These are phyloP conservation scores for Byssochlamys sp. DNA, from an alignment of 2,329 filamentous ascomycete genomes.

Conservation along the genomic window DNA sequence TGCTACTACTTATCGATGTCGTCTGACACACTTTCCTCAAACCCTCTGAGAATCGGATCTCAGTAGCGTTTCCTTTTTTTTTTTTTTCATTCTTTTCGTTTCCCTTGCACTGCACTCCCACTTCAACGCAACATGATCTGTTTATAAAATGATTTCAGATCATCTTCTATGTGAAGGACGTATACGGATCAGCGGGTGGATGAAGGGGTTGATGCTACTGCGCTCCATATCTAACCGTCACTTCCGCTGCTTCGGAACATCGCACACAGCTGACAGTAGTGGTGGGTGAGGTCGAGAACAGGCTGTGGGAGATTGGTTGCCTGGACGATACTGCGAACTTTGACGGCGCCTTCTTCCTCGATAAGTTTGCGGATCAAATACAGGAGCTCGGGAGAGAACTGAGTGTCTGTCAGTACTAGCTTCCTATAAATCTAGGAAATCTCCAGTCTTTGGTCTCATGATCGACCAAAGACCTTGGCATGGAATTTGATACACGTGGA, in stretches of 20 bases:
- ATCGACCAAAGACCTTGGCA: background rate
- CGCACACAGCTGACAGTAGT: slow-evolving; percentile 88
- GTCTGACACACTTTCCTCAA: background rate
- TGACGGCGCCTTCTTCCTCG: slow-evolving; percentile 93
- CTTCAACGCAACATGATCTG: background rate
- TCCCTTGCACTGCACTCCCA: background rate
- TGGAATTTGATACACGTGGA: background rate
- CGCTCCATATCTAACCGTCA: slow-evolving; percentile 53
- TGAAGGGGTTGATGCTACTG: background rate
- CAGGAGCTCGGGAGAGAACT: slow-evolving; percentile 85
- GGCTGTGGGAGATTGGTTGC: slow-evolving; percentile 87
- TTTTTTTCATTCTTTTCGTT: background rate
- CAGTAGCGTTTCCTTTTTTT: background rate
- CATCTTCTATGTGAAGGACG: background rate
- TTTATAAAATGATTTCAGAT: background rate
- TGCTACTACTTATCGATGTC: background rate
- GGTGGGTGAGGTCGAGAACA: slow-evolving; percentile 87
- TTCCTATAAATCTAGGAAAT: too few relatives aligned
- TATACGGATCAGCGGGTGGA: background rate
- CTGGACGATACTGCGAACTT: slow-evolving; percentile 93
- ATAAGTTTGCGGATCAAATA: slow-evolving; percentile 84
- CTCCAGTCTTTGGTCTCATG: too few relatives aligned
- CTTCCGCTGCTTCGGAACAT: slow-evolving; percentile 91
- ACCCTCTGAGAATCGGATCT: background rate
- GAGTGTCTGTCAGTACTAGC: slow-evolving; percentile 10